Evolutionary conservation across 1,284 basidiomycete genomes (phyloP), one percentile per base, ranked within the genome.

Genomic region (Pyrrhoderma lamaoense): DNA sequence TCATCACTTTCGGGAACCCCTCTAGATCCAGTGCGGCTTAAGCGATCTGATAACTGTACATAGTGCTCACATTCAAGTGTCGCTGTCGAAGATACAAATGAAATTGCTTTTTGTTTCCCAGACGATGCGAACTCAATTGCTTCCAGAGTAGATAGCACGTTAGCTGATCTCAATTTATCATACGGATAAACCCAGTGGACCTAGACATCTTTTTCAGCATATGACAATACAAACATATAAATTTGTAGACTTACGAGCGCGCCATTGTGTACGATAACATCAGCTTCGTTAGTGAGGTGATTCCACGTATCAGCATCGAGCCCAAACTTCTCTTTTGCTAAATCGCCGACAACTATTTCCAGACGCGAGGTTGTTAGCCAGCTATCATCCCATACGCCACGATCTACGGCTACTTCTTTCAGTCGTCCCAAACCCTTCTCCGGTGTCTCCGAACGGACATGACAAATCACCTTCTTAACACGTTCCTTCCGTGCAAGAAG

Each of bases 141-240:
- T 1, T 87, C 87, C 51, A 98, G 63, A 1, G 96, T 99, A 0
- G 89, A 86, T 2, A 94, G 64, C 11, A 99, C 96, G 64, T 99
- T 99, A 23, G 94, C 82, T 0, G 86, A 77, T 14, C 94, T 87
- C 35, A 99, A 77, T 67, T 87, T 93, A 65, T 92, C 86, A 69
- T 99, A 99, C 0, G 94, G 93, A 68, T 98, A 99, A 2, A 99
- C 92, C 96, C 96, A 99, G 65, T 99, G 96, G 13, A 99, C 89
- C 89, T 91, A 57, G 11, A 13, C 14, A 22, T 25, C 37, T 13
- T n/a, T 14, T 14, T n/a, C 35, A 23, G 27, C 4, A 47, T 31
- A 21, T 14, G 34, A 47, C 36, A 18, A 5, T n/a, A n/a, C 38
- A 40, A n/a, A 40, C 16, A 40, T 40, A 5, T 40, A 5, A n/a